Evolutionary conservation across 2,329 filamentous ascomycete species (phyloP).

Genomic region (Cyphellophora attinorum): DNA sequence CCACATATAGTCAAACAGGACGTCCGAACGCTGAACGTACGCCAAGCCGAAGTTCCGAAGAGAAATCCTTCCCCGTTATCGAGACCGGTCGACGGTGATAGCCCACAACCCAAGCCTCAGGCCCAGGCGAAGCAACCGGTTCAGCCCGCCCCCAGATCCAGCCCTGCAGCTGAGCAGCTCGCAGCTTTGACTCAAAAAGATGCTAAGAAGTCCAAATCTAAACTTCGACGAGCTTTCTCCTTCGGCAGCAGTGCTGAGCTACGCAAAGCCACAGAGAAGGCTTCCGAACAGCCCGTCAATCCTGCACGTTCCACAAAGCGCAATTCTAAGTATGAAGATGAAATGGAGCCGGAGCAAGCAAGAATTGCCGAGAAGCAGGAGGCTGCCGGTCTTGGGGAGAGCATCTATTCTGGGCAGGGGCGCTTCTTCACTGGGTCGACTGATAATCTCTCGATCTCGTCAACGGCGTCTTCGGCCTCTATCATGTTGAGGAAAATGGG

Average conservation of each 20-base stretch:
- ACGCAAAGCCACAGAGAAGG: constrained; percentile 53
- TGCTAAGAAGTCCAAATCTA: constrained; percentile 72
- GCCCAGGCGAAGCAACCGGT: not conserved
- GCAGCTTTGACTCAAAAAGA: constrained; percentile 81
- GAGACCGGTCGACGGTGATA: constrained; percentile 52
- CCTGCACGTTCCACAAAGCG: constrained; percentile 46
- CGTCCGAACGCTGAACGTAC: constrained; percentile 43
- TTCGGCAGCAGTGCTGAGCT: constrained; percentile 94
- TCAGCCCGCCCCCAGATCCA: constrained; percentile 32
- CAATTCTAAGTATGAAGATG: constrained; percentile 55
- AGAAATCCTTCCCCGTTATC: constrained; percentile 65
- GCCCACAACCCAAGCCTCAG: constrained; percentile 9
- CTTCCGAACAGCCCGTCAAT: constrained; percentile 35
- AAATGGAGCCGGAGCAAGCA: constrained; percentile 77
- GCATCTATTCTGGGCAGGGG: constrained; percentile 81
- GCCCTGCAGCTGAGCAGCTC: constrained; percentile 73
- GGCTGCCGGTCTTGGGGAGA: constrained; percentile 80
- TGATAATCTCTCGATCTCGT: constrained; percentile 63
- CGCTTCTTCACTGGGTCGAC: constrained; percentile 83
- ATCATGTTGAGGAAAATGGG: constrained; percentile 85
- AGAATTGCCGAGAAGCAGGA: constrained; percentile 90
- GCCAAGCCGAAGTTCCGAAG: constrained; percentile 38
- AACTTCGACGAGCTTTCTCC: constrained; percentile 83
- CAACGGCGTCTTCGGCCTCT: constrained; percentile 38
- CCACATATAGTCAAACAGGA: constrained; percentile 36